Percentiles rank a stretch among this genome's conserved stretches.
Conservation (phyloP, 2,329 filamentous ascomycete genomes). For the Fusarium pininemorale region DNA sequence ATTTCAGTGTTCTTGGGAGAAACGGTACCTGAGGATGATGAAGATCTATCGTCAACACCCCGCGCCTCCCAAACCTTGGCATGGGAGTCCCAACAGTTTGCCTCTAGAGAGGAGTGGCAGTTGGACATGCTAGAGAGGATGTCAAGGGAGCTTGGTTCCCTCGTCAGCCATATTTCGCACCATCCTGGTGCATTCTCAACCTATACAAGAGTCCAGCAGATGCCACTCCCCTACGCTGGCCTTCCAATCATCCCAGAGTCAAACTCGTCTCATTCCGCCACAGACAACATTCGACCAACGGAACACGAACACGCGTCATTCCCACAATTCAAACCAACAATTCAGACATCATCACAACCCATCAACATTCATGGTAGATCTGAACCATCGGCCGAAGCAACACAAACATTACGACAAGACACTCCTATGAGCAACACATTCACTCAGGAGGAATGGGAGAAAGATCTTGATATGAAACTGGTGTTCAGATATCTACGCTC, state of each 20-base stretch:
- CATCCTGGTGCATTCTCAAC: constrained; percentile 91
- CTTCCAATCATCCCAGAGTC: constrained; percentile 72
- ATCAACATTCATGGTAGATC: constrained; percentile 49
- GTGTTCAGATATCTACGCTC: constrained; percentile 88
- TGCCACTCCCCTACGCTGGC: constrained; percentile 79
- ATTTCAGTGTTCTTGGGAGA: constrained; percentile 91
- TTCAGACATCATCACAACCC: constrained; percentile 50
- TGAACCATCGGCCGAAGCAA: constrained; percentile 33
- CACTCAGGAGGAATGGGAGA: constrained; percentile 89
- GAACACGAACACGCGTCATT: constrained; percentile 36
- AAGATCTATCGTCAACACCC: constrained; percentile 59
- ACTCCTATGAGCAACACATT: constrained; percentile 50
- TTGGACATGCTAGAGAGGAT: constrained; percentile 83
- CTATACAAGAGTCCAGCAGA: constrained; percentile 73
- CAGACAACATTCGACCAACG: constrained; percentile 38
- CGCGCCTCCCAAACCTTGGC: constrained; percentile 52
- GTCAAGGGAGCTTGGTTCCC: constrained; percentile 83
- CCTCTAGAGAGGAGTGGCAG: constrained; percentile 69
- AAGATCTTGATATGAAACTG: constrained; percentile 87
- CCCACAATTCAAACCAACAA: constrained; percentile 60
- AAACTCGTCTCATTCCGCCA: constrained; percentile 45
- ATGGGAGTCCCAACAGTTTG: constrained; percentile 42
- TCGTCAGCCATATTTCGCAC: constrained; percentile 81
- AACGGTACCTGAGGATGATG: constrained; percentile 65
- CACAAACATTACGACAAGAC: constrained; percentile 36